Evolutionary conservation across 306 rosid species (phyloP).

Genomic region (Vicia sativa): DNA sequence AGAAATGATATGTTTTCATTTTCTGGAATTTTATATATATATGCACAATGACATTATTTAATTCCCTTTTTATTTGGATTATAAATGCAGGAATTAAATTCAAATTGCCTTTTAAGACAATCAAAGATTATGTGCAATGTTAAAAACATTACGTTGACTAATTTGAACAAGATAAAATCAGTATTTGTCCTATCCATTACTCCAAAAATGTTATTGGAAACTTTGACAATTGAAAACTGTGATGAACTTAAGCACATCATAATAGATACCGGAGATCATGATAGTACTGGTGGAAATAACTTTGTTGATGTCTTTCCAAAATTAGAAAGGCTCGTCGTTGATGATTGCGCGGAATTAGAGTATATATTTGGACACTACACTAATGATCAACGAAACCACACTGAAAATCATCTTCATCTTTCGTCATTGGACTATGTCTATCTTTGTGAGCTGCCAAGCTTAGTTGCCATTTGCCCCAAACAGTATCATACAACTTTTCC

Average conservation of each 20-base stretch:
- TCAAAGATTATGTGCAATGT: neutral
- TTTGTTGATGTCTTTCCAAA: neutral
- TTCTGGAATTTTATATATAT: too few species aligned
- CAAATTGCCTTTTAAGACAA: neutral
- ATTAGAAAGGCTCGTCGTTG: rapidly evolving
- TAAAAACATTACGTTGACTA: neutral
- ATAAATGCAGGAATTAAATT: neutral
- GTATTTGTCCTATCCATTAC: constrained; percentile 1
- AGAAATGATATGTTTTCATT: too few species aligned
- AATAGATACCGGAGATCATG: neutral
- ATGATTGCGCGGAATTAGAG: neutral
- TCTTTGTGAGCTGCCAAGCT: neutral
- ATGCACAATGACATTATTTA: neutral
- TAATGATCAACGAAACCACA: neutral
- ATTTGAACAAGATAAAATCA: neutral
- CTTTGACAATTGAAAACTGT: neutral
- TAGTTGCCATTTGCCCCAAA: neutral
- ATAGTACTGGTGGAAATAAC: neutral
- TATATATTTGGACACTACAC: neutral
- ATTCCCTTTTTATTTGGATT: neutral
- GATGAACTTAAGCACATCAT: constrained; percentile 3
- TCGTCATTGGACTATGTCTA: neutral
- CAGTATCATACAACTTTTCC: neutral
- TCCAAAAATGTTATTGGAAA: constrained; percentile 6
- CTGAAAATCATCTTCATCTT: neutral